Conservation (phyloP, 2,329 filamentous ascomycete genomes). For the Hypoxylon sp. region DNA sequence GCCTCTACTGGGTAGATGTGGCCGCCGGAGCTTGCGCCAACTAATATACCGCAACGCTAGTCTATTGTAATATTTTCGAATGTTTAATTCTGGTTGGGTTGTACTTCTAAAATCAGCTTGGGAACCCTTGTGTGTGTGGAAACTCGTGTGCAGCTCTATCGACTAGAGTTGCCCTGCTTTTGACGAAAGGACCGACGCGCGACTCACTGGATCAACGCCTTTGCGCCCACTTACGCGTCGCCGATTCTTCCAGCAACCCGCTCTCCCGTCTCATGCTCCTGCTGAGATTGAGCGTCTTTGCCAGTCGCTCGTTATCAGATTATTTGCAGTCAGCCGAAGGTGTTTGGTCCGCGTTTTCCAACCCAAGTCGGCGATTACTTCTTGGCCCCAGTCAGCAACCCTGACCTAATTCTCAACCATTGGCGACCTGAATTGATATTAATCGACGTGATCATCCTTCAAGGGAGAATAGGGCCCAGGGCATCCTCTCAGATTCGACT, state of each 20-base stretch:
- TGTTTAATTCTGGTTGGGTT: constrained; percentile 51
- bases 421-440: constrained; percentile 8
- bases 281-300: constrained; percentile 37
- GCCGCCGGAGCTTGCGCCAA: constrained; percentile 36
- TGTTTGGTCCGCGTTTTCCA: constrained; percentile 18
- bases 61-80: constrained; percentile 53
- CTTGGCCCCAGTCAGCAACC: constrained; percentile 13
- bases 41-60: constrained; percentile 48
- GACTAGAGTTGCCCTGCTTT: constrained; percentile 40
- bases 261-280: constrained; percentile 37
- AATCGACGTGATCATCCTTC: constrained; percentile 3
- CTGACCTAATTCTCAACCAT: constrained; percentile 10
- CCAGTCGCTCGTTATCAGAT: constrained; percentile 45
- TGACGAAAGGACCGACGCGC: constrained; percentile 10
- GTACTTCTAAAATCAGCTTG: constrained; percentile 43
- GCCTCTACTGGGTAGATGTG: constrained; percentile 29
- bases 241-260: constrained; percentile 36
- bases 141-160: constrained; percentile 36
- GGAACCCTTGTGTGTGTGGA: constrained; percentile 22
- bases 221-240: constrained; percentile 22
- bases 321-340: constrained; percentile 25
- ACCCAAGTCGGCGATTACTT: constrained; percentile 11
- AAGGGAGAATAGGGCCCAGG: neutral
- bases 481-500: neutral
- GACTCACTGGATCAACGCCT: constrained; percentile 27